Evolutionary conservation across 352 stramenopile genomes (phyloP).

Genomic region (Pythium apleroticum): DNA sequence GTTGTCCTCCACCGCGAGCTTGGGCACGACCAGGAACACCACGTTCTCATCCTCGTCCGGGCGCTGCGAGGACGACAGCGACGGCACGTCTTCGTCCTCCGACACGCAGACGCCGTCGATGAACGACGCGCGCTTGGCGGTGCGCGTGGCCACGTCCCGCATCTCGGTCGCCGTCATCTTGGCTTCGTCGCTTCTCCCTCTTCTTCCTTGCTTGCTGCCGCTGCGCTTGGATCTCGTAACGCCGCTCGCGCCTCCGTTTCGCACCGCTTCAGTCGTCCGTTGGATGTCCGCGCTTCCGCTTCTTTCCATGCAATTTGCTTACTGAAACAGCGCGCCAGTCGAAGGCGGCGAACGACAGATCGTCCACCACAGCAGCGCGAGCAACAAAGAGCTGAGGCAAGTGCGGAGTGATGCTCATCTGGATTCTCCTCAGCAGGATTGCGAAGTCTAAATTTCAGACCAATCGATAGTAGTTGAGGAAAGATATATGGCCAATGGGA

Average conservation of each 20-base stretch:
- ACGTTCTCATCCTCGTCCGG: conserved; percentile 52
- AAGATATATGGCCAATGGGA: not conserved
- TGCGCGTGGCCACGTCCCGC: conserved; percentile 20
- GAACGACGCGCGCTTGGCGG: conserved; percentile 21
- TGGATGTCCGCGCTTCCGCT: not conserved
- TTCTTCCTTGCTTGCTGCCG: not conserved
- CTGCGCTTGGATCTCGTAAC: not conserved
- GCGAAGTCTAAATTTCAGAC: not conserved
- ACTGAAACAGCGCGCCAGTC: not conserved
- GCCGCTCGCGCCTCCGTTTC: not conserved
- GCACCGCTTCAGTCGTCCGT: not conserved
- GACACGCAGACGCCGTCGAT: conserved; percentile 56
- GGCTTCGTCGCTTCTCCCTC: not conserved
- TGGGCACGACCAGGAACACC: conserved; percentile 73
- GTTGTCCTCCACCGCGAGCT: conserved; percentile 32
- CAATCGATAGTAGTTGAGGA: not conserved
- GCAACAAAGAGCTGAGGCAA: not conserved
- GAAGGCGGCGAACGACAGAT: too few relatives aligned
- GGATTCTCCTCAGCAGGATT: not conserved
- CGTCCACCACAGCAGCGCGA: not conserved
- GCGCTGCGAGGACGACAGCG: conserved; percentile 64
- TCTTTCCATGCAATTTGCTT: not conserved
- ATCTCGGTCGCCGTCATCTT: conserved; percentile 4
- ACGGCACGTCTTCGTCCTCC: conserved; percentile 65
- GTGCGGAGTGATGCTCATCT: not conserved